phyloP scores from a whole-genome alignment of 2,329 filamentous ascomycete species.

The Fusarium sp. region DNA sequence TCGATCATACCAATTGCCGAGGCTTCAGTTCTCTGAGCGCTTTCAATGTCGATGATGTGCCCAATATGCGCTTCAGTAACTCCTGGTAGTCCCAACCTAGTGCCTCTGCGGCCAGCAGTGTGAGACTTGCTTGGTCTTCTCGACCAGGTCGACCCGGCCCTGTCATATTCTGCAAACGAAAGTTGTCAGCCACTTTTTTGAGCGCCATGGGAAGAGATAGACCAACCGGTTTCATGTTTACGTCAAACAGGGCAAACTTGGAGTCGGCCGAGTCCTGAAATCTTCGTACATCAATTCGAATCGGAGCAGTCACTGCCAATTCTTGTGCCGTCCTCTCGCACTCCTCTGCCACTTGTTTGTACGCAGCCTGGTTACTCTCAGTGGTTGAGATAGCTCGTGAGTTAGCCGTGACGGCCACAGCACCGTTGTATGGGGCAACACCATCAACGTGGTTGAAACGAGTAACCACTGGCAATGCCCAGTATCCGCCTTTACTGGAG shows the following conservation, averaged over 20 bases:
- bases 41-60: conserved; percentile 27
- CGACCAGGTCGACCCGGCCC: conserved; percentile 35
- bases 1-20: background rate
- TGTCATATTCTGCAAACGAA: conserved; percentile 40
- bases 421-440: conserved; percentile 42
- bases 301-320: conserved; percentile 60
- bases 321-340: conserved; percentile 59
- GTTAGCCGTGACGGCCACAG: conserved; percentile 53
- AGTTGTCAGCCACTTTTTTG: conserved; percentile 7
- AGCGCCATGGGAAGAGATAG: background rate
- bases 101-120: conserved; percentile 33
- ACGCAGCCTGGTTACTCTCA: conserved; percentile 15
- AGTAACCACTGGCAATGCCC: conserved; percentile 56
- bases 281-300: conserved; percentile 63
- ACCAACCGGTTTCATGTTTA: conserved; percentile 67
- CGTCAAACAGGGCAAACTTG: conserved; percentile 64
- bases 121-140: conserved; percentile 42
- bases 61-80: conserved; percentile 26
- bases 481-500: conserved; percentile 53
- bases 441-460: conserved; percentile 41
- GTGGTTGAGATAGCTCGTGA: conserved; percentile 58
- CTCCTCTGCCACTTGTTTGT: conserved; percentile 53
- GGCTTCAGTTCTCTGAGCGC: conserved; percentile 8
- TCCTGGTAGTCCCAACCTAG: conserved; percentile 36
- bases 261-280: conserved; percentile 49